These are phyloP conservation scores for Coemansia umbellata DNA, from an alignment of 192 early-diverging fungal genomes.

Conservation along the genomic window DNA sequence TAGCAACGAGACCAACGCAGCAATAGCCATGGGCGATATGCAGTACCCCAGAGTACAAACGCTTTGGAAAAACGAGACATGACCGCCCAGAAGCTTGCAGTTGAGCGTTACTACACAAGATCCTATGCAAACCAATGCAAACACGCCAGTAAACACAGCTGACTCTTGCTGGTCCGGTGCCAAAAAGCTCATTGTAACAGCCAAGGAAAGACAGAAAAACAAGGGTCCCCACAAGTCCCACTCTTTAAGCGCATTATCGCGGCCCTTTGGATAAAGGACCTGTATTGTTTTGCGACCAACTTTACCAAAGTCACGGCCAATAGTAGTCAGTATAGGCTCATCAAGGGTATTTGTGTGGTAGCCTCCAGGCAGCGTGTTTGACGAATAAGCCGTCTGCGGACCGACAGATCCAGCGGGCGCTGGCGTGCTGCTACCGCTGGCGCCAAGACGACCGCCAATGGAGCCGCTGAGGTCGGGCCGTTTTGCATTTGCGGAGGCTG, in stretches of 20 bases:
- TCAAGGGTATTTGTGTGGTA: slow-evolving; percentile 78
- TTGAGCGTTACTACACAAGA: slow-evolving; percentile 93
- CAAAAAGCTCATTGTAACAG: slow-evolving; percentile 75
- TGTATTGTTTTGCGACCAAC: slow-evolving; percentile 33
- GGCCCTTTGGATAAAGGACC: slow-evolving; percentile 43
- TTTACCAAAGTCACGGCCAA: slow-evolving; percentile 58
- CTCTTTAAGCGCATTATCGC: slow-evolving; percentile 39
- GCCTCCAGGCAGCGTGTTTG: slow-evolving; percentile 42
- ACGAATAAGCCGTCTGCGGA: slow-evolving; percentile 33
- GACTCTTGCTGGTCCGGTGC: slow-evolving; percentile 79
- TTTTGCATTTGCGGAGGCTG: slow-evolving; percentile 3
- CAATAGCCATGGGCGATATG: slow-evolving; percentile 86
- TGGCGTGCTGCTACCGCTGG: background rate
- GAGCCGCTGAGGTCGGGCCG: slow-evolving; percentile 46
- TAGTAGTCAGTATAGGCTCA: slow-evolving; percentile 89
- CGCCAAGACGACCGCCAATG: slow-evolving; percentile 44
- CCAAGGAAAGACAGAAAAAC: slow-evolving; percentile 86
- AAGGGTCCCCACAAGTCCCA: slow-evolving; percentile 98
- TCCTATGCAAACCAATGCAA: slow-evolving; percentile 95
- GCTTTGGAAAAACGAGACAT: slow-evolving; percentile 93
- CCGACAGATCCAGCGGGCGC: slow-evolving; percentile 11
- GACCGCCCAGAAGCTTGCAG: slow-evolving; percentile 90
- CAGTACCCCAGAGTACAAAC: slow-evolving; percentile 98
- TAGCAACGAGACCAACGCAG: slow-evolving; percentile 69
- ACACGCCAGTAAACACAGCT: slow-evolving; percentile 84